These are phyloP conservation scores for Penicillium herquei DNA, from an alignment of 495 filamentous ascomycete species.

Conservation along the genomic window DNA sequence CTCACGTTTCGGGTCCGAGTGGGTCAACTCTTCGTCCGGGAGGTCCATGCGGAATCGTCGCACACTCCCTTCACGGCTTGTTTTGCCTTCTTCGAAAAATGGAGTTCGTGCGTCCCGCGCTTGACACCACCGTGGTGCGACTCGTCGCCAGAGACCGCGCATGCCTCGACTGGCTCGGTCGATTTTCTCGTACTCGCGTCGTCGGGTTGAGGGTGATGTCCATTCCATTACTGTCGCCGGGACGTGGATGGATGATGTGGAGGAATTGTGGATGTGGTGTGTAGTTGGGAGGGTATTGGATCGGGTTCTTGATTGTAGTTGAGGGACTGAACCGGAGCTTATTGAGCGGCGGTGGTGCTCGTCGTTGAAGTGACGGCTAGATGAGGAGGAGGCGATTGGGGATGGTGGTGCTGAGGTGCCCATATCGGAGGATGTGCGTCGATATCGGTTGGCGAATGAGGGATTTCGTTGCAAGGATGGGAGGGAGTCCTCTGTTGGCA, in stretches of 20 bases:
- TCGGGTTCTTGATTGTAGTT: constrained; percentile 14
- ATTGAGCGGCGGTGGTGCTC: constrained; percentile 13
- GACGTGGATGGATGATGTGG: constrained; percentile 29
- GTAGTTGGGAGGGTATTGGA: constrained; percentile 19
- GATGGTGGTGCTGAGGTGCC: constrained; percentile 22
- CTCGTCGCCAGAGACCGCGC: constrained; percentile 43
- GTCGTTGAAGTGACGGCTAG: constrained; percentile 13
- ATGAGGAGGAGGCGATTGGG: constrained; percentile 17
- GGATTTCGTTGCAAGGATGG: constrained; percentile 4
- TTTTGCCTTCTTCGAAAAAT: constrained; percentile 44
- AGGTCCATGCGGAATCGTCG: constrained; percentile 51
- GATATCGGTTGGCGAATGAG: constrained; percentile 8
- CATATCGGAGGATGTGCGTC: constrained; percentile 18
- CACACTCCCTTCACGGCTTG: constrained; percentile 46
- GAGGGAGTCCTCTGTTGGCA: constrained; percentile 7
- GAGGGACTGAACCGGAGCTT: constrained; percentile 7
- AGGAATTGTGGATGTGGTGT: constrained; percentile 13
- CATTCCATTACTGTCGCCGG: constrained; percentile 50
- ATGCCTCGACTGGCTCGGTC: constrained; percentile 47
- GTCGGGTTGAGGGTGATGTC: constrained; percentile 47
- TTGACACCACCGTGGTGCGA: constrained; percentile 44
- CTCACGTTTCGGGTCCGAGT: neutral
- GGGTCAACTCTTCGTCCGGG: constrained; percentile 27
- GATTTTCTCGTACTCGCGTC: constrained; percentile 50
- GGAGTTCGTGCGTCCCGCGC: constrained; percentile 28